phyloP scores from a whole-genome alignment of 768 basidiomycete genomes.

The Phylloporus rhodoxanthus region DNA sequence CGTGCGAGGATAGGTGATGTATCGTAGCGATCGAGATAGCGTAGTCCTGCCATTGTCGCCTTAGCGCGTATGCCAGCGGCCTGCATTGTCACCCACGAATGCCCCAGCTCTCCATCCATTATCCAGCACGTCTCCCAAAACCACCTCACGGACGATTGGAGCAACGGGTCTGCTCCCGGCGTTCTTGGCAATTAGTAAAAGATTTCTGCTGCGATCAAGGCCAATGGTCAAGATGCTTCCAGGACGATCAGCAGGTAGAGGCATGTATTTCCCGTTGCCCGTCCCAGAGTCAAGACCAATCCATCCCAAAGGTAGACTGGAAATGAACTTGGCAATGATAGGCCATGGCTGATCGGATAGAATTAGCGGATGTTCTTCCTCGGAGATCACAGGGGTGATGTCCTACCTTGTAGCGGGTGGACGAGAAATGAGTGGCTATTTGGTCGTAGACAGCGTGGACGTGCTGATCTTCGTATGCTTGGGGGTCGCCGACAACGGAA shows the following conservation, averaged over 20 bases:
- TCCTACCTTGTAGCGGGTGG: conserved; percentile 79
- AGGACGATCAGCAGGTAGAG: conserved; percentile 59
- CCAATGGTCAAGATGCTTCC: conserved; percentile 69
- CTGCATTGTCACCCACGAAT: conserved; percentile 54
- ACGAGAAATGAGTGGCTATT: conserved; percentile 83
- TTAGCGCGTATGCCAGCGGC: background rate
- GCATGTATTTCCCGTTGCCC: conserved; percentile 96
- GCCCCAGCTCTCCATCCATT: conserved; percentile 67
- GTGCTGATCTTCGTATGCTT: conserved; percentile 61
- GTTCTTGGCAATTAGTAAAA: conserved; percentile 69
- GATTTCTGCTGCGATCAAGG: conserved; percentile 73
- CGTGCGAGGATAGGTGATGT: conserved; percentile 84
- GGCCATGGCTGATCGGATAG: conserved; percentile 71
- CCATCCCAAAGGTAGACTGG: conserved; percentile 65
- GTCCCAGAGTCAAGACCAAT: conserved; percentile 93
- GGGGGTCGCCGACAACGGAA: conserved; percentile 44
- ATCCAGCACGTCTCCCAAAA: conserved; percentile 73
- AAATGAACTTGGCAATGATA: conserved; percentile 70
- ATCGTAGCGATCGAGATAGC: conserved; percentile 97
- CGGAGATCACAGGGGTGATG: background rate
- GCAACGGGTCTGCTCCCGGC: conserved; percentile 40
- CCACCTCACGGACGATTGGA: conserved; percentile 54
- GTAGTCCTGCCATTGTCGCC: conserved; percentile 63
- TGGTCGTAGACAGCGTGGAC: conserved; percentile 82
- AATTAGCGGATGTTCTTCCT: background rate